phyloP scores from a whole-genome alignment of 352 stramenopile species.

The Phytophthora pinifolia region DNA sequence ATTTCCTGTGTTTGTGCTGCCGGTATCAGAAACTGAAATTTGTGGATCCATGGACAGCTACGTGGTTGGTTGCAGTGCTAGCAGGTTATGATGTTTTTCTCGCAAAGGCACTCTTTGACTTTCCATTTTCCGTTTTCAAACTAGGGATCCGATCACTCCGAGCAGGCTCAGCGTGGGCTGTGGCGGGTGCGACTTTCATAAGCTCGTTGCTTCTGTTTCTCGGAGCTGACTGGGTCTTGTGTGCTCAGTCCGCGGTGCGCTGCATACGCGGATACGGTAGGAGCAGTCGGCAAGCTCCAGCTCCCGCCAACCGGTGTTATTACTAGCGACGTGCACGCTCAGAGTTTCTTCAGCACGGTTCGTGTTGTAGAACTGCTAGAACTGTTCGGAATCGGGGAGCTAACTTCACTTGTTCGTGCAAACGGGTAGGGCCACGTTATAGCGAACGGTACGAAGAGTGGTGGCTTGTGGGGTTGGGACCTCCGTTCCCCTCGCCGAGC shows the following conservation, averaged over 20 bases:
- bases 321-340: constrained; percentile 44
- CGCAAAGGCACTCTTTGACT: neutral
- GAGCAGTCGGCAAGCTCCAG: constrained; percentile 4
- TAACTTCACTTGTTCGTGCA: neutral
- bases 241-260: constrained; percentile 17
- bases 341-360: constrained; percentile 41
- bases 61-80: constrained; percentile 23
- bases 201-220: neutral
- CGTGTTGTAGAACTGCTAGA: constrained; percentile 5
- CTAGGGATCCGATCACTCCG: constrained; percentile 24
- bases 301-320: constrained; percentile 29
- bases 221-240: neutral
- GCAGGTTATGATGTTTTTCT: neutral
- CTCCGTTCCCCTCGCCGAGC: constrained; percentile 31
- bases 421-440: constrained; percentile 37
- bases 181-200: constrained; percentile 20
- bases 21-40: constrained; percentile 22
- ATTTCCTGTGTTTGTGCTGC: neutral
- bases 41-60: constrained; percentile 33
- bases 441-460: constrained; percentile 50
- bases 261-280: constrained; percentile 25
- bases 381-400: neutral
- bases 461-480: constrained; percentile 54
- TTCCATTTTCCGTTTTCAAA: neutral
- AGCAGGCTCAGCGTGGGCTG: constrained; percentile 36